A percentile compares a stretch with the other conserved stretches of the same genome.
phyloP scores from a whole-genome alignment of 148 eudicot species.

The Silene uniflora region DNA sequence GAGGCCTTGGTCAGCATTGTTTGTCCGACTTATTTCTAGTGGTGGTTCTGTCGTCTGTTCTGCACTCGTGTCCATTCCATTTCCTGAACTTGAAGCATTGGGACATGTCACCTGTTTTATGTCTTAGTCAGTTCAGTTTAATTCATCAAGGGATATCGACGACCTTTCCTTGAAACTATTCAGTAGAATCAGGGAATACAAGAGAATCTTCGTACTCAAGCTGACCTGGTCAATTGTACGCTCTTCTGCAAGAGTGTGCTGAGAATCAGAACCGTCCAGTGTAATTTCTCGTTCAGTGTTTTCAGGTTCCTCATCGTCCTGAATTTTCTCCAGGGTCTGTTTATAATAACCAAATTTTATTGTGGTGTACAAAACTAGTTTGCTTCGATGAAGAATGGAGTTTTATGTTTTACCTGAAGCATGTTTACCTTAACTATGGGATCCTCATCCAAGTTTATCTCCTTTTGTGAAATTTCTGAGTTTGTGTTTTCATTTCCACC shows the following conservation, averaged over 20 bases:
- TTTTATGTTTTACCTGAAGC: neutral
- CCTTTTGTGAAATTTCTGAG: neutral
- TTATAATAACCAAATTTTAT: neutral
- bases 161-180: too few species aligned
- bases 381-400: neutral
- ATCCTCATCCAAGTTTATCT: neutral
- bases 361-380: neutral
- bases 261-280: neutral
- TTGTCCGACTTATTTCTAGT: neutral
- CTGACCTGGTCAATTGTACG: neutral
- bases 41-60: neutral
- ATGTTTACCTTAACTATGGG: neutral
- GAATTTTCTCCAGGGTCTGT: neutral
- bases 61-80: neutral
- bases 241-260: neutral
- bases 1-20: neutral
- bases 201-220: neutral
- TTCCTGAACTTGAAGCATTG: neutral
- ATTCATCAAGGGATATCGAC: neutral
- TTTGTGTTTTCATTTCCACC: neutral
- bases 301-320: neutral
- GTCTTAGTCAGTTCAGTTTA: neutral
- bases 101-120: neutral
- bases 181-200: neutral
- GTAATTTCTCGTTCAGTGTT: neutral